phyloP scores from a whole-genome alignment of 257 asterid species.

The Nicotiana sylvestris region DNA sequence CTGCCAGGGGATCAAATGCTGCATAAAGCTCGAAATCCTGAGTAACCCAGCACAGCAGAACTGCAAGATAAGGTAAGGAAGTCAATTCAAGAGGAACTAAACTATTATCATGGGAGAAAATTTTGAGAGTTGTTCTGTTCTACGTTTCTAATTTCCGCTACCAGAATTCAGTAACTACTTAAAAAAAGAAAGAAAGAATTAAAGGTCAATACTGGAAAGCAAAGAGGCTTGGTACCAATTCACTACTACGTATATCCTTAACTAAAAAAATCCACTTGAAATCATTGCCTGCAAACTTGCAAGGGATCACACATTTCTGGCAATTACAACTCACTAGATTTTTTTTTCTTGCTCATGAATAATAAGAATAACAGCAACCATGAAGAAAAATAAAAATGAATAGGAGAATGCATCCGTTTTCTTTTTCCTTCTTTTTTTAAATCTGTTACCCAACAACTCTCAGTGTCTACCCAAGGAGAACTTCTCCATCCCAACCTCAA shows the following conservation, averaged over 20 bases:
- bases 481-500: neutral
- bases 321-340: neutral
- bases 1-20: conserved; percentile 99
- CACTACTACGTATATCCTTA: neutral
- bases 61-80: conserved; percentile 35
- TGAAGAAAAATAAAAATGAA: neutral
- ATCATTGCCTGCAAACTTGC: neutral
- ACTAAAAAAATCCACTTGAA: neutral
- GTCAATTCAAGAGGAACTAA: neutral
- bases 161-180: neutral
- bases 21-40: conserved; percentile 96
- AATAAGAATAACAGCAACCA: neutral
- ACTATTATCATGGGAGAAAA: neutral
- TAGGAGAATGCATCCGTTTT: neutral
- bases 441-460: neutral
- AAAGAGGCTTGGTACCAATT: neutral
- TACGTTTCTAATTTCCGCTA: neutral
- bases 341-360: neutral
- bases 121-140: neutral
- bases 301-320: neutral
- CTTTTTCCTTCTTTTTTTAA: neutral
- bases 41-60: conserved; percentile 96
- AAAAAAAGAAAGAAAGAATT: neutral
- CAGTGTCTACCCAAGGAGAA: neutral
- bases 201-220: neutral